Conservation (phyloP, 2,329 filamentous ascomycete species). For the Claviceps africana region DNA sequence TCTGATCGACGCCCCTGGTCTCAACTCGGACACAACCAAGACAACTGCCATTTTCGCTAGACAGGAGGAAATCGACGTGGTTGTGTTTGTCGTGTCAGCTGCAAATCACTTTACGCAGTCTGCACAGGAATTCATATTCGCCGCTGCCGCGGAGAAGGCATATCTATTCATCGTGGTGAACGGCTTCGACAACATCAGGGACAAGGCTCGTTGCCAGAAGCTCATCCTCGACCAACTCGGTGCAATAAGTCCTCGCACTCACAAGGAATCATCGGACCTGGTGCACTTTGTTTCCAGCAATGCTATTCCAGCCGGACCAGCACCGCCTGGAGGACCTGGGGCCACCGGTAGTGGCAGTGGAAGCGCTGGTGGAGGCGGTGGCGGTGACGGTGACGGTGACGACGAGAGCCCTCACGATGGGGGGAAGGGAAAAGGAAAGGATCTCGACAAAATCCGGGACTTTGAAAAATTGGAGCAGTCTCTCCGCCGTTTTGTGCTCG, state of each 20-base stretch:
- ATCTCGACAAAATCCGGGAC: conserved; percentile 74
- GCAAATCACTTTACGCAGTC: conserved; percentile 97
- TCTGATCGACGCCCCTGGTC: conserved; percentile 85
- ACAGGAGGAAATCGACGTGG: conserved; percentile 96
- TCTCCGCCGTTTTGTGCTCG: conserved; percentile 79
- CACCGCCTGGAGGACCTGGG: conserved; percentile 40
- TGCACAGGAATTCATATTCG: conserved; percentile 94
- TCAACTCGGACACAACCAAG: conserved; percentile 93
- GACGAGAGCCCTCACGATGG: conserved; percentile 40
- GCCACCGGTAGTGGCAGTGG: conserved; percentile 41
- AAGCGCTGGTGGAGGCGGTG: conserved; percentile 34
- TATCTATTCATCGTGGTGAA: conserved; percentile 99
- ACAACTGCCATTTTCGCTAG: conserved; percentile 94
- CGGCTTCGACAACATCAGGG: conserved; percentile 84
- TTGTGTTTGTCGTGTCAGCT: conserved; percentile 94
- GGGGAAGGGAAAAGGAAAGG: conserved; percentile 68
- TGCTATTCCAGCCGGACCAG: conserved; percentile 62
- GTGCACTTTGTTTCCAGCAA: conserved; percentile 98
- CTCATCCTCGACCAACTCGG: conserved; percentile 85
- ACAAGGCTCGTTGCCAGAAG: conserved; percentile 81
- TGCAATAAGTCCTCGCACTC: conserved; percentile 77
- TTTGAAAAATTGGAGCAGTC: conserved; percentile 85
- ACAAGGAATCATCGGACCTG: conserved; percentile 81
- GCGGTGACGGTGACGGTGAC: conserved; percentile 42
- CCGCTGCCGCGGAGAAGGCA: conserved; percentile 88